phyloP scores from a whole-genome alignment of 768 basidiomycete genomes.

The Lentinula guzmanii region DNA sequence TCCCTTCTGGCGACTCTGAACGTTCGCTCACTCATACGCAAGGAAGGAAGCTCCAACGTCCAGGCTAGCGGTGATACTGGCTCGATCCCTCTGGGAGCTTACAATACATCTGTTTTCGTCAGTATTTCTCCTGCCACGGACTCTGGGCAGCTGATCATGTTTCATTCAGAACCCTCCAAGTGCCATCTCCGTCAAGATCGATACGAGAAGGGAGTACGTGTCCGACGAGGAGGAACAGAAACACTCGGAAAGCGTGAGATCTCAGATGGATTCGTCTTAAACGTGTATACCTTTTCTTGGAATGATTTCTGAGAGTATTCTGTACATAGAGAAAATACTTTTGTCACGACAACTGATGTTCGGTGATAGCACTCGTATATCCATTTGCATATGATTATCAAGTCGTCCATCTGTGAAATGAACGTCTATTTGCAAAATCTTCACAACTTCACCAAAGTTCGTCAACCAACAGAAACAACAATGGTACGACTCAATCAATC shows the following conservation, averaged over 20 bases:
- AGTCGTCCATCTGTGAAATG: too few species aligned
- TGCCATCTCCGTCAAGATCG: slow-evolving; percentile 9
- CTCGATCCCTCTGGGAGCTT: background rate
- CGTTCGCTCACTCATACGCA: slow-evolving; percentile 16
- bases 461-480: too few species aligned
- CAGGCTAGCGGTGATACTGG: background rate
- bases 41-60: background rate
- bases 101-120: slow-evolving; percentile 1
- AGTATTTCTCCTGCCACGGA: background rate
- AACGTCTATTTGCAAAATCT: too few species aligned
- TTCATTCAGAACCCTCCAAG: background rate
- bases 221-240: background rate
- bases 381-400: background rate
- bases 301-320: too few species aligned
- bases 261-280: slow-evolving; percentile 1
- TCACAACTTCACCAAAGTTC: too few species aligned
- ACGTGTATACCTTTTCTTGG: too few species aligned
- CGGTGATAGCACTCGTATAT: background rate
- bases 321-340: too few species aligned
- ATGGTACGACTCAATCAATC: too few species aligned
- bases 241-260: background rate
- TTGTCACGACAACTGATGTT: too few species aligned
- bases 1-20: slow-evolving; percentile 25
- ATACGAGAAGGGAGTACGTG: slow-evolving; percentile 1
- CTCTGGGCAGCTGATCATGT: background rate